Percentiles rank a stretch among this genome's conserved stretches.
Evolutionary conservation across 225 moss, liverwort and hornwort species (phyloP).

Genomic region (Polytrichum formosum): DNA sequence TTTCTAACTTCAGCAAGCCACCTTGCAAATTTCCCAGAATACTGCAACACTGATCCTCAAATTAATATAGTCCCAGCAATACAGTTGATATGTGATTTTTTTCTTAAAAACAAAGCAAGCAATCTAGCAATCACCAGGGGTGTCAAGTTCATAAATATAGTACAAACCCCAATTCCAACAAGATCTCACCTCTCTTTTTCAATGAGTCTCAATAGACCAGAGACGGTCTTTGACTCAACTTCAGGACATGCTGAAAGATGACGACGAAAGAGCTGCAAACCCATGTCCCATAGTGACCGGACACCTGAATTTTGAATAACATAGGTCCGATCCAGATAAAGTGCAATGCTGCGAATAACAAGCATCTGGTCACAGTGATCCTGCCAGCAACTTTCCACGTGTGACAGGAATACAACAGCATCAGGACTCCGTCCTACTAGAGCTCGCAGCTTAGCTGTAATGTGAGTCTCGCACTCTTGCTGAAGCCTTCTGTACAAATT

Average conservation of each 20-base stretch:
- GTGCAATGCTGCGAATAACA: constrained; percentile 92
- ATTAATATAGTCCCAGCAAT: too few relatives aligned
- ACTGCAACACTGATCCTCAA: too few relatives aligned
- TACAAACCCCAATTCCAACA: not conserved
- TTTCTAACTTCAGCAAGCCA: not conserved
- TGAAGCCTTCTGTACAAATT: constrained; percentile 90
- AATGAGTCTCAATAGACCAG: constrained; percentile 83
- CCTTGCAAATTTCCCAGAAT: too few relatives aligned
- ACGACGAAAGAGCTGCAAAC: constrained; percentile 91
- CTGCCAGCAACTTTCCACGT: constrained; percentile 98
- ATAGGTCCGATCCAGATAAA: constrained; percentile 97
- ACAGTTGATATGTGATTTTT: too few relatives aligned
- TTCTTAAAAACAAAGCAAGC: too few relatives aligned
- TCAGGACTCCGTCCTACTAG: constrained; percentile 94
- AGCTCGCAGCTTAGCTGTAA: constrained; percentile 64
- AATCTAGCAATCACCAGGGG: too few relatives aligned
- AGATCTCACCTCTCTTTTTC: constrained; percentile 89
- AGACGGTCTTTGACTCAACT: constrained; percentile 96
- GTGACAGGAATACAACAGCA: constrained; percentile 90
- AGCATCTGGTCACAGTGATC: constrained; percentile 99
- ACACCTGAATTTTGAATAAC: constrained; percentile 95
- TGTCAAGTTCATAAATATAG: too few relatives aligned
- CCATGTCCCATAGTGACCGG: constrained; percentile 98
- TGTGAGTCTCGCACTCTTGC: constrained; percentile 95
- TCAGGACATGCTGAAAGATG: constrained; percentile 92